Evolutionary conservation across 805 yeast species (phyloP).

Genomic region (Candida ulmi): DNA sequence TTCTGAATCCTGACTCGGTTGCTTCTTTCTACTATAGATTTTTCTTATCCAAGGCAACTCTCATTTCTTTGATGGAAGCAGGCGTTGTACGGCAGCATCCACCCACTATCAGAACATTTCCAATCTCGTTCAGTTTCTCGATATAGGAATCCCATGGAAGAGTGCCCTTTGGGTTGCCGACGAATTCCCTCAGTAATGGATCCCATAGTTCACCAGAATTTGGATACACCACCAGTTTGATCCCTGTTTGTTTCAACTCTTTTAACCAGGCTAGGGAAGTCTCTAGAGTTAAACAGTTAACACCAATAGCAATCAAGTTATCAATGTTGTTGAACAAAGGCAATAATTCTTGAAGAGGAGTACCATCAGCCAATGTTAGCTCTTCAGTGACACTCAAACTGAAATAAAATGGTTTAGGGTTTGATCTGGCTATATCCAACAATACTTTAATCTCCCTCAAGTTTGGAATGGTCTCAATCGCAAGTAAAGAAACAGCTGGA

Average conservation of each 20-base stretch:
- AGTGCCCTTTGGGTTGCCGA: slow-evolving; percentile 16
- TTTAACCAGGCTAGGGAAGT: slow-evolving; percentile 35
- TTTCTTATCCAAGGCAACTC: neutral
- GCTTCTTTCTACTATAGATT: too few species aligned
- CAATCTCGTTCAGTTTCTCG: slow-evolving; percentile 30
- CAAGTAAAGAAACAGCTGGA: slow-evolving; percentile 45
- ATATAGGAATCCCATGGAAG: slow-evolving; percentile 35
- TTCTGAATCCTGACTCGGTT: too few species aligned
- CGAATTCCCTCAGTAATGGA: slow-evolving; percentile 40
- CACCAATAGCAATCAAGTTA: slow-evolving; percentile 41
- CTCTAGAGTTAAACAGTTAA: slow-evolving; percentile 57
- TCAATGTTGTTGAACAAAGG: slow-evolving; percentile 12
- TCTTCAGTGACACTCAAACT: slow-evolving; percentile 33
- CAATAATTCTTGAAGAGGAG: slow-evolving; percentile 30
- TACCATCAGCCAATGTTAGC: slow-evolving; percentile 44
- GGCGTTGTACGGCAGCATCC: slow-evolving; percentile 77
- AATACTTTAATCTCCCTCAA: slow-evolving; percentile 48
- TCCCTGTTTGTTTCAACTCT: slow-evolving; percentile 18
- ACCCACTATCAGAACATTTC: slow-evolving; percentile 51
- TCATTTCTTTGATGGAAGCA: slow-evolving; percentile 8
- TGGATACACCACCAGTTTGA: slow-evolving; percentile 58
- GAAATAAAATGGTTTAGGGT: slow-evolving; percentile 36
- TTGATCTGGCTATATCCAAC: slow-evolving; percentile 29
- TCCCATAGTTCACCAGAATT: slow-evolving; percentile 70
- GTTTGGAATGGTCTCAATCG: slow-evolving; percentile 67